Conservation (phyloP, 2,329 filamentous ascomycete genomes). For the Penicillium brasilianum region DNA sequence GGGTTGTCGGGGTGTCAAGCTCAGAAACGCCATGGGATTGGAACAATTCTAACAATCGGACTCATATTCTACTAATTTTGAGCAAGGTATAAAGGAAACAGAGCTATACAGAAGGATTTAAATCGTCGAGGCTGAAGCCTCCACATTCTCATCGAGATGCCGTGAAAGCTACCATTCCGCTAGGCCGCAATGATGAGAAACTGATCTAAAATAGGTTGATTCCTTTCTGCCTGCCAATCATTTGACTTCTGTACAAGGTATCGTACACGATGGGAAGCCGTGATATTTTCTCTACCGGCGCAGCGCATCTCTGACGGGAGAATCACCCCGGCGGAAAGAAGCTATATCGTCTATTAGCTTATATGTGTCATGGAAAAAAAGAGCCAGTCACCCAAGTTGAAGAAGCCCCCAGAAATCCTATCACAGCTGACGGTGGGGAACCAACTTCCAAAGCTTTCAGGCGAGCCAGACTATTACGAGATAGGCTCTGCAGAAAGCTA, state of each 20-base stretch:
- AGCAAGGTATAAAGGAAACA: not conserved
- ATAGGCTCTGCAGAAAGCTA: not conserved
- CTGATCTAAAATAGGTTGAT: constrained; percentile 18
- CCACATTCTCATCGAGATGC: not conserved
- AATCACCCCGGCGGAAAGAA: constrained; percentile 52
- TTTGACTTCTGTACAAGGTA: constrained; percentile 43
- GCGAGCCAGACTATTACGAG: not conserved
- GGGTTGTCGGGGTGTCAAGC: too few relatives aligned
- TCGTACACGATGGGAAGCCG: constrained; percentile 39
- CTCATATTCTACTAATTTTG: not conserved
- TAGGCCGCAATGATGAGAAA: constrained; percentile 4
- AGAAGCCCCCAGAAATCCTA: not conserved
- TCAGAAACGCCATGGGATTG: not conserved
- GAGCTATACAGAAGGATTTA: constrained; percentile 9
- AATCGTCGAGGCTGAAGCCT: not conserved
- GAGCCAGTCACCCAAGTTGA: not conserved
- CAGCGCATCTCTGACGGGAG: constrained; percentile 46
- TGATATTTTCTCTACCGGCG: constrained; percentile 38
- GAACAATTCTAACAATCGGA: not conserved
- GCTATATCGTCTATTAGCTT: constrained; percentile 35
- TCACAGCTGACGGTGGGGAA: not conserved
- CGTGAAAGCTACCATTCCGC: not conserved
- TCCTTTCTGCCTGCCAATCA: constrained; percentile 19
- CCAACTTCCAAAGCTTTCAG: not conserved
- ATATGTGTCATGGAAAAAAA: not conserved